These are phyloP conservation scores for Neoarthrinium moseri DNA, from an alignment of 2,329 filamentous ascomycete genomes.

Conservation along the genomic window DNA sequence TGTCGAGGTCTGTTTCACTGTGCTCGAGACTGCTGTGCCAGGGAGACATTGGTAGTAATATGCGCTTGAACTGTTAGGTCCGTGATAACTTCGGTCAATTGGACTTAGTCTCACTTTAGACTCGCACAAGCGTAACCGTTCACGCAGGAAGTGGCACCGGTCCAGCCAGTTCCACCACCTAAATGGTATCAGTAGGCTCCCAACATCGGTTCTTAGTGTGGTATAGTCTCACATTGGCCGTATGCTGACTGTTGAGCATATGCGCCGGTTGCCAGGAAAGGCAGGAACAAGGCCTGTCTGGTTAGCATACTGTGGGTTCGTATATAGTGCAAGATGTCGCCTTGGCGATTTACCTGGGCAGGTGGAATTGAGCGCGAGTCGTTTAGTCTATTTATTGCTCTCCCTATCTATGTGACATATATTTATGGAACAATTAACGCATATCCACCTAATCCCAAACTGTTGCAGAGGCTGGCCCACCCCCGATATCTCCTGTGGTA, in stretches of 20 bases:
- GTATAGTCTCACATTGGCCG: slow-evolving; percentile 5
- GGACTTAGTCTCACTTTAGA: neutral
- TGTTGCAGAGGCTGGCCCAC: no score
- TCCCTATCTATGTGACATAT: no score
- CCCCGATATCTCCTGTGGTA: no score
- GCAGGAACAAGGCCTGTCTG: neutral
- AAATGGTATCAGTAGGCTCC: neutral
- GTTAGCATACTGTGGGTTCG: no score
- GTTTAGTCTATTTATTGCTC: no score
- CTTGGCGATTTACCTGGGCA: no score
- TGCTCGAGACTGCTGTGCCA: neutral
- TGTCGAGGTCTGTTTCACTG: neutral
- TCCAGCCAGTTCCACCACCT: slow-evolving; percentile 3
- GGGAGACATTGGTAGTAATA: slow-evolving; percentile 8
- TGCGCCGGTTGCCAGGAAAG: neutral
- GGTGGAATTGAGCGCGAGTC: no score
- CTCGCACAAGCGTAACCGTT: slow-evolving; percentile 5
- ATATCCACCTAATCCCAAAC: no score
- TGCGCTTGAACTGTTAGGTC: neutral
- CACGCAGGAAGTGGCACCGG: neutral
- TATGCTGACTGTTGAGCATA: slow-evolving; percentile 5
- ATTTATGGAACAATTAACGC: no score
- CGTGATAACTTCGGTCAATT: neutral
- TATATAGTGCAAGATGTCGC: neutral
- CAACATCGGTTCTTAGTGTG: no score